A percentile compares a stretch with the other conserved stretches of the same genome.
phyloP scores from a whole-genome alignment of 23 red algal genomes.

The Gracilaria gracilis region DNA sequence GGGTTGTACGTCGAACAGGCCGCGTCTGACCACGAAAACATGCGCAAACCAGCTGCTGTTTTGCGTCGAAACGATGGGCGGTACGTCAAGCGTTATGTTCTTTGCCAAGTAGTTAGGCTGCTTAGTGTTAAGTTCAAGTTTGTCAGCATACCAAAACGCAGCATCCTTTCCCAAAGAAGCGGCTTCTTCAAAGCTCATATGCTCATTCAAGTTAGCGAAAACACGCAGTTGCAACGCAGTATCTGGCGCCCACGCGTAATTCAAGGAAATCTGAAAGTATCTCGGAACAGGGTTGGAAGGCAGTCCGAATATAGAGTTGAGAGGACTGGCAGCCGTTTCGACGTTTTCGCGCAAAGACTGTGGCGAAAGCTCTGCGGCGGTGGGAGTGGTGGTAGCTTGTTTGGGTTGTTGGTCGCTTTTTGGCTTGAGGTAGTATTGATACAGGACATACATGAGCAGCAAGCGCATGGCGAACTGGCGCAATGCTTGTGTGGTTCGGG shows the following conservation, averaged over 20 bases:
- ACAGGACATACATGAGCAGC: conserved; percentile 58
- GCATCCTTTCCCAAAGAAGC: background rate
- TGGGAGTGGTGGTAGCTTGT: background rate
- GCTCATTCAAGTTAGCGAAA: conserved; percentile 10
- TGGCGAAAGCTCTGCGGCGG: background rate
- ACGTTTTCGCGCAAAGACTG: background rate
- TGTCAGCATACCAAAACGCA: conserved; percentile 45
- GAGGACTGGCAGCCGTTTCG: background rate
- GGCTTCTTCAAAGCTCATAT: conserved; percentile 39
- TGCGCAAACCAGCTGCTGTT: conserved; percentile 76
- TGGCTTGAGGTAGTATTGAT: conserved; percentile 63
- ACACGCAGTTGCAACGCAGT: conserved; percentile 34
- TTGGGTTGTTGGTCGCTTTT: background rate
- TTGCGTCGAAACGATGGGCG: conserved; percentile 4
- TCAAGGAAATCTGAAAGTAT: conserved; percentile 37
- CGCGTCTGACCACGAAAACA: conserved; percentile 45
- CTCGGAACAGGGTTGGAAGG: background rate
- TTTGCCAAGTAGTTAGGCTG: conserved; percentile 17
- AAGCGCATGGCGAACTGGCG: conserved; percentile 48
- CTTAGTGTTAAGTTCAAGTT: background rate
- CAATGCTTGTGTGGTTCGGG: background rate
- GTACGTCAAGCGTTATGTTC: conserved; percentile 59
- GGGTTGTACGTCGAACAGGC: conserved; percentile 9
- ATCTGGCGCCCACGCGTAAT: conserved; percentile 31
- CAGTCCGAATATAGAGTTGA: conserved; percentile 13